Conservation (phyloP, 2,329 filamentous ascomycete genomes). For the Penicillium sp. region DNA sequence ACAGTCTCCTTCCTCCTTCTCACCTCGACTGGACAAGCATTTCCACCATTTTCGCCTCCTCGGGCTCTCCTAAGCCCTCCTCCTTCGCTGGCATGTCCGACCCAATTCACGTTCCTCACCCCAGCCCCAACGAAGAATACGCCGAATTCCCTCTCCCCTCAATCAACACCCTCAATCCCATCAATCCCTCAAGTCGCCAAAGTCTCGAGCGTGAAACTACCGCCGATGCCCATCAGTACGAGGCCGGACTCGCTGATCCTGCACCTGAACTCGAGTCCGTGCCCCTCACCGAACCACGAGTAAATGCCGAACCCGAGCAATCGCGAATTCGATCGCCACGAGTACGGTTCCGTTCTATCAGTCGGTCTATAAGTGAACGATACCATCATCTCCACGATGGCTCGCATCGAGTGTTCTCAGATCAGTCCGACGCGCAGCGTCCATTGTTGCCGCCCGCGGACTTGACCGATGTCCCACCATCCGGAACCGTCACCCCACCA, state of each 20-base stretch:
- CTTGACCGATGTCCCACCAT: constrained; percentile 20
- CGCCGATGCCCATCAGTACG: constrained; percentile 26
- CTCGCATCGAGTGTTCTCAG: constrained; percentile 17
- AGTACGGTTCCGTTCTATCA: constrained; percentile 33
- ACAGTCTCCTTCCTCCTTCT: neutral
- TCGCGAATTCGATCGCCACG: constrained; percentile 25
- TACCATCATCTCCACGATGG: constrained; percentile 14
- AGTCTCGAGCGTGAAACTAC: constrained; percentile 29
- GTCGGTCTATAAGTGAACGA: constrained; percentile 20
- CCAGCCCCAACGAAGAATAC: constrained; percentile 34
- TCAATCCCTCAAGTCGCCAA: constrained; percentile 16
- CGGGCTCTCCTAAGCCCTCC: neutral
- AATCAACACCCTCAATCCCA: neutral
- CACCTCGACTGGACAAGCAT: neutral
- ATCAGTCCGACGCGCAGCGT: constrained; percentile 19
- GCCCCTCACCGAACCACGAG: constrained; percentile 8
- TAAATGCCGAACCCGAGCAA: neutral
- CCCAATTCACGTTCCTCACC: constrained; percentile 26
- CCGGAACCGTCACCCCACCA: constrained; percentile 35
- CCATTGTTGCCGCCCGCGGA: constrained; percentile 27
- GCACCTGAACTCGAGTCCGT: neutral
- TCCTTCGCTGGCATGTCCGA: constrained; percentile 23
- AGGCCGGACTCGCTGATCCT: constrained; percentile 20
- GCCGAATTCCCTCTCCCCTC: constrained; percentile 28
- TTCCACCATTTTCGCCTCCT: neutral